Conservation (phyloP, 345 rosid genomes). For the Lumnitzera racemosa region DNA sequence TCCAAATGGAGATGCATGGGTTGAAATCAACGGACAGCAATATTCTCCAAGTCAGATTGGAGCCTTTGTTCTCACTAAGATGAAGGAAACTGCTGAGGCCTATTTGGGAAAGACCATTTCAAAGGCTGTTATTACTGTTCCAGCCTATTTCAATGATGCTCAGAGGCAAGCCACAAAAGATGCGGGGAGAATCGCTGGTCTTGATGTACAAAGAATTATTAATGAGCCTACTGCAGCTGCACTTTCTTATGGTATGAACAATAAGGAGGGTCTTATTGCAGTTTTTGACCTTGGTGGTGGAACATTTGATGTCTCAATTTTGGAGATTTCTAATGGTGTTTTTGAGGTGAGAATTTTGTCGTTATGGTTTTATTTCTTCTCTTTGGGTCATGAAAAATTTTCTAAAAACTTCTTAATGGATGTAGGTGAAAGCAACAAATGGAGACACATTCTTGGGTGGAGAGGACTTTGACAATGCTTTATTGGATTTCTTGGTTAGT, state of each 20-base stretch:
- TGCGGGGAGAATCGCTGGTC: conserved; percentile 30
- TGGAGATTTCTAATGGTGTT: conserved; percentile 32
- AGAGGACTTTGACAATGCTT: conserved; percentile 28
- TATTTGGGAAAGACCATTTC: conserved; percentile 23
- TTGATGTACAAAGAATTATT: conserved; percentile 28
- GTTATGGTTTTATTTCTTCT: neutral
- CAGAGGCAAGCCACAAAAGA: conserved; percentile 34
- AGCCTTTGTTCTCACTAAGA: conserved; percentile 9
- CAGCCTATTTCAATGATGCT: conserved; percentile 36
- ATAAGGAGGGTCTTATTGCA: conserved; percentile 31
- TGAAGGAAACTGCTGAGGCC: conserved; percentile 25
- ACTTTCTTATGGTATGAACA: conserved; percentile 28
- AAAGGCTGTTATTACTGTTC: conserved; percentile 30
- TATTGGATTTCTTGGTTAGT: conserved; percentile 22
- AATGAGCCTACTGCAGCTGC: conserved; percentile 38
- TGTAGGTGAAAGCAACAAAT: conserved; percentile 30
- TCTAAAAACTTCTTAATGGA: neutral
- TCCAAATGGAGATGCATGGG: conserved; percentile 35
- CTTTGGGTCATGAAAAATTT: neutral
- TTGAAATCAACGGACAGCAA: conserved; percentile 26
- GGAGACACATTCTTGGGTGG: conserved; percentile 33
- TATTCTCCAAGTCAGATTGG: conserved; percentile 31
- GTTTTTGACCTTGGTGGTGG: conserved; percentile 19
- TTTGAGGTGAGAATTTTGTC: conserved; percentile 16
- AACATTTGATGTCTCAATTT: conserved; percentile 17